Conservation (phyloP, 768 basidiomycete species). For the Crassisporium funariophilum region DNA sequence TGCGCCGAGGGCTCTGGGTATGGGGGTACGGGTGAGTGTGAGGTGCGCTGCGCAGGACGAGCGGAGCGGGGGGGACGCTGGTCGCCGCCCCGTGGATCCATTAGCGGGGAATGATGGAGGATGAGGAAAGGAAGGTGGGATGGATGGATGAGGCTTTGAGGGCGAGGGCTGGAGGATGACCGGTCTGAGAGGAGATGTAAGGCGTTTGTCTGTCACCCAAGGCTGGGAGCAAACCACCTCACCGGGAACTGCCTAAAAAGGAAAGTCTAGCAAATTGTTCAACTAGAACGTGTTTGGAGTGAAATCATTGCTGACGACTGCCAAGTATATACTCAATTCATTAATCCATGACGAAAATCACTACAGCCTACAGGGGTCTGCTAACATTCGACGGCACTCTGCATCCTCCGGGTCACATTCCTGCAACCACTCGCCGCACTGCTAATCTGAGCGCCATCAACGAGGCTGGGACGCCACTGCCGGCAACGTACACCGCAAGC, state of each 20-base stretch:
- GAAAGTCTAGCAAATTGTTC: too few relatives aligned
- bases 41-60: conserved; percentile 43
- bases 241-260: conserved; percentile 19
- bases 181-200: conserved; percentile 18
- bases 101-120: conserved; percentile 20
- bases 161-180: conserved; percentile 23
- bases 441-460: too few relatives aligned
- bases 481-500: too few relatives aligned
- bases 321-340: too few relatives aligned
- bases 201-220: conserved; percentile 25
- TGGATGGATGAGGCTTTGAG: conserved; percentile 15
- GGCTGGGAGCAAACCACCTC: conserved; percentile 17
- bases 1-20: conserved; percentile 34
- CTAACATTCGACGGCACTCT: too few relatives aligned
- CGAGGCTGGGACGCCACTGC: too few relatives aligned
- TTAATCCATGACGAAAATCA: too few relatives aligned
- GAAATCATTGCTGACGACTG: too few relatives aligned
- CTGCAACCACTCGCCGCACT: too few relatives aligned
- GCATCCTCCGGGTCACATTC: too few relatives aligned
- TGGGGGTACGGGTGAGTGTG: conserved; percentile 42
- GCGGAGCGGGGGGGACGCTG: conserved; percentile 58
- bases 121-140: conserved; percentile 11
- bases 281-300: too few relatives aligned
- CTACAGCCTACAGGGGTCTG: too few relatives aligned
- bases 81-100: conserved; percentile 45